phyloP scores from a whole-genome alignment of 495 filamentous ascomycete species.

The Corynascus novoguineensis region DNA sequence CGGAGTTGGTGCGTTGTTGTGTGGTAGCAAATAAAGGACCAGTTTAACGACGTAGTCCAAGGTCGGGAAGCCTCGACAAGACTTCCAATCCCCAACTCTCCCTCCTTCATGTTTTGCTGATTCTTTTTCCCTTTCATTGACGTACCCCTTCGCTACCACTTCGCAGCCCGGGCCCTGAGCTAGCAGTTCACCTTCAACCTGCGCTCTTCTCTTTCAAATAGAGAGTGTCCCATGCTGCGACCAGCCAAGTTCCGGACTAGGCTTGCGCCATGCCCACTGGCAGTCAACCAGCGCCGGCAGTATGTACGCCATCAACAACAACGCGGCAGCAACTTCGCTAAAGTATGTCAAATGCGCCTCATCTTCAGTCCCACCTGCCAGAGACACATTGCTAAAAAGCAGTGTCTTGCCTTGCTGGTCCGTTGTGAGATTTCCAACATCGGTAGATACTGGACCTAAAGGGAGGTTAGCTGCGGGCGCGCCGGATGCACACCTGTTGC shows the following conservation, averaged over 20 bases:
- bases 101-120: too few relatives aligned
- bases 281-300: neutral
- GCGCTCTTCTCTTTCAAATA: too few relatives aligned
- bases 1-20: neutral
- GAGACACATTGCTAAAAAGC: neutral
- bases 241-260: neutral
- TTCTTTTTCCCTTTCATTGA: too few relatives aligned
- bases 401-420: too few relatives aligned
- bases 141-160: too few relatives aligned
- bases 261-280: neutral
- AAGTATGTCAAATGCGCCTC: neutral
- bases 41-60: conserved; percentile 23
- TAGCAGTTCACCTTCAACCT: too few relatives aligned
- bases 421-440: neutral
- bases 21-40: conserved; percentile 3
- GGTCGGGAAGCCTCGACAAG: conserved; percentile 9
- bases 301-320: neutral
- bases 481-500: neutral
- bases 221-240: too few relatives aligned
- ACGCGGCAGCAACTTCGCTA: neutral
- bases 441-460: neutral
- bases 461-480: neutral
- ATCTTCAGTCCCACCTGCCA: neutral
- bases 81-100: neutral
- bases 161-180: too few relatives aligned